Base-by-base conservation (phyloP, 176 grass and related monocot species). In the Thinopyrum elongatum region DNA sequence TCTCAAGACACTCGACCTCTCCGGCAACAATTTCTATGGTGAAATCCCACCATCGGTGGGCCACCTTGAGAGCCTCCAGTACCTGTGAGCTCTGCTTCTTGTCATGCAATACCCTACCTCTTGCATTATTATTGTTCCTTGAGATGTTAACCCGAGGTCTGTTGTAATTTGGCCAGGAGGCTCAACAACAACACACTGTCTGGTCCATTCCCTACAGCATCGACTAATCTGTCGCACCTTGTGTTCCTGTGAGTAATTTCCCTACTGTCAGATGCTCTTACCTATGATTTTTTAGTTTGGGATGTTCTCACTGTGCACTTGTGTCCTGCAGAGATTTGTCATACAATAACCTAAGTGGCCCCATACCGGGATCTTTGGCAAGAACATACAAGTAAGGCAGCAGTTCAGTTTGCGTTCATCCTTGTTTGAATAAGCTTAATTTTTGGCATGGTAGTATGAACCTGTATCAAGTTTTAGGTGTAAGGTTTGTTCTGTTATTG, bases 161-260 rank as follows among this genome's bases (percentile, higher is more conserved):
- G 23, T 61, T 91, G 62, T 39, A 77, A 61, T 88, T 47, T 87
- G 49, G 39, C 77, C 91, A 99, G 92, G 90, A 92, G 81, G 85
- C 97, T 99, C 30, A 99, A 95, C 83, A 99, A 94, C 72, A 99
- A 99, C 79, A 93, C 82, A 38, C 81, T 96, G 74, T 90, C 90
- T 22, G 97, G 97, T 82, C 86, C 90, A 90, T 93, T 96, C 84
- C 94, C 97, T 61, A 76, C 85, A 10, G 86, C 87, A 73, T 90
- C 89, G 33, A 70, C 88, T 58, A 93, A 86, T 86, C 81, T 93
- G 34, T 92, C 88, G 19, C 65, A 87, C 3, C 94, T 99, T 85
- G 41, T 87, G 88, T 99, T 99, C 81, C 90, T 99, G 97, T 99
- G 74, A 96, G 94, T 92, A 35, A 23, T 67, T 74, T 33, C 14